Base-by-base conservation (phyloP, 1,139 yeast genomes). In the Protomyces inundatus region DNA sequence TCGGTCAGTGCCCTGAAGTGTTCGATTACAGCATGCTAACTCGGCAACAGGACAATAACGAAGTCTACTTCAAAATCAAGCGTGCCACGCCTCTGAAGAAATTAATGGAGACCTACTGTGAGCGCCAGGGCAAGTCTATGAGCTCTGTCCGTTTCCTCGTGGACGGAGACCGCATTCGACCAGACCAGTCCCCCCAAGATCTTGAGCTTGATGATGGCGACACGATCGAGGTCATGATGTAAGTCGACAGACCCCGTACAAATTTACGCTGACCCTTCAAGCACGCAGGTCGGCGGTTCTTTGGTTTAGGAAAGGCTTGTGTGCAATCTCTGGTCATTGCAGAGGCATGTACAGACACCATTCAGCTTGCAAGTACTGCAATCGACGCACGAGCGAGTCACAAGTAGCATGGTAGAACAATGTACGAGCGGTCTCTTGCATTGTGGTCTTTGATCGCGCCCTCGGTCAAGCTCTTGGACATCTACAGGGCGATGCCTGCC, bases 41-140 rank as follows among this genome's bases (percentile, higher is more conserved):
- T 14, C 16, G 12, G n/a, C 48, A 14, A 36, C 52, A 65, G 67
- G 63, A 68, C 55, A 82, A 86, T 63, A 88, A 96, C 45, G 98
- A 95, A 76, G 93, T 95, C 69, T 91, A 87, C 77, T 95, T 95
- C 85, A 91, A 93, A 77, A 91, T 95, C 77, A 91, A 91, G 79
- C 84, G 90, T 76, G 82, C 91, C 64, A 95, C 98, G 4, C 96
- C 95, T 55, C 81, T 95, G 81, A 88, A 85, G 77, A 88, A 96
- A 79, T 84, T 95, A 71, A 93, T 95, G 91, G 98, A 93, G 73
- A 97, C 98, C 5, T 95, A 91, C 76, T 95, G 98, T 76, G 91
- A 91, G 79, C 88, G 98, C 80, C 97, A 93, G 74, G 98, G 98
- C 60, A 93, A 91, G 75, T 85, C 87, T 69, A 79, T 87, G 75